phyloP scores from a whole-genome alignment of 1,284 basidiomycete species.

The Agaricales sp. region DNA sequence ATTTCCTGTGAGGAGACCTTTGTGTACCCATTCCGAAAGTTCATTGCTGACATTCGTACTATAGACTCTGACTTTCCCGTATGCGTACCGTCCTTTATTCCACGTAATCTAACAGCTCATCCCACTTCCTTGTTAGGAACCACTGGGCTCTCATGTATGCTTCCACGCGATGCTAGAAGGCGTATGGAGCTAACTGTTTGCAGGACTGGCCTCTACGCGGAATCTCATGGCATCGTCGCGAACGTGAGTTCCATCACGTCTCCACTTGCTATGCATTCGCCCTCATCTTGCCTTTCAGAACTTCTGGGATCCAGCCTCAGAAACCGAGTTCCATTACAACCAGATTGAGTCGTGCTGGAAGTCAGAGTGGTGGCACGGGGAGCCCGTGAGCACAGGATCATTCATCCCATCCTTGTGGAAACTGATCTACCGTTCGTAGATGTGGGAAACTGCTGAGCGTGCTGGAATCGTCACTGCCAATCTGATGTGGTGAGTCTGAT shows the following conservation, averaged over 20 bases:
- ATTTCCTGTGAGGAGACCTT: constrained; percentile 58
- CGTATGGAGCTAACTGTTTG: constrained; percentile 1
- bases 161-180: no score
- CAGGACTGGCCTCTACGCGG: constrained; percentile 82
- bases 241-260: constrained; percentile 44
- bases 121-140: constrained; percentile 51
- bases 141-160: constrained; percentile 80
- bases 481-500: constrained; percentile 70
- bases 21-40: no score
- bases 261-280: neutral
- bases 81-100: no score
- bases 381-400: constrained; percentile 52
- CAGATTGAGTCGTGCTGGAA: constrained; percentile 51
- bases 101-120: no score
- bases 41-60: neutral
- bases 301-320: constrained; percentile 69
- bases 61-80: constrained; percentile 86
- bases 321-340: constrained; percentile 64
- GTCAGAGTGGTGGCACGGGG: constrained; percentile 77
- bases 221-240: constrained; percentile 84
- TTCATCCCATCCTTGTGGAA: neutral
- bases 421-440: constrained; percentile 30
- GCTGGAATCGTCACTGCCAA: constrained; percentile 73
- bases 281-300: constrained; percentile 40
- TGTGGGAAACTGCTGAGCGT: constrained; percentile 81